Evolutionary conservation across 345 rosid genomes (phyloP), one percentile per base, ranked within the genome.

Genomic region (Euphorbia lathyris): DNA sequence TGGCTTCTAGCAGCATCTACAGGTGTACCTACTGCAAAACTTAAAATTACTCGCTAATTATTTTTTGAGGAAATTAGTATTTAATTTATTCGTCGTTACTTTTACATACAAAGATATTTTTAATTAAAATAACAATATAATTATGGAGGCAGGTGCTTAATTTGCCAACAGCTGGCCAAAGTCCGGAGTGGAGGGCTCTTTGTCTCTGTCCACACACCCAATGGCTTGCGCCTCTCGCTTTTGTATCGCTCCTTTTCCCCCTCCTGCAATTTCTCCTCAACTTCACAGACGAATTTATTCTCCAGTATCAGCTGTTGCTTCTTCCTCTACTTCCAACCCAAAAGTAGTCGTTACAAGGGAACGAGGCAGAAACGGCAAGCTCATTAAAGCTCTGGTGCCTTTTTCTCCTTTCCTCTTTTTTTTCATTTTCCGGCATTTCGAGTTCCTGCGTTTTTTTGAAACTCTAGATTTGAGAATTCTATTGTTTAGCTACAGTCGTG

Each of bases 321-420:
- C 64, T 52, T 36, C 81, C n/a, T 68, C 85, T 65, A 56, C 42
- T 58, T 73, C 77, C 50, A 79, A 69, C 68, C 92, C 93, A 16
- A 76, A 82, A 68, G 98, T 91, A 48, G 90, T 94, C 12, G 97
- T 94, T 73, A 91, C 98, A 67, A 87, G 98, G 76, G 98, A 94
- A 78, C 86, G 84, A 42, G 98, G 97, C 84, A 94, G 90, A 72
- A 94, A 94, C 81, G 82, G 80, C 62, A 89, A 90, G 88, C 90
- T 94, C 67, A 78, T 94, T 59, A 65, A 75, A 40, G 92, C 95
- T 58, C 84, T 91, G 92, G 98, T 94, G 30, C 52, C 23, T 48
- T 69, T 68, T 14, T 67, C 71, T 60, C 67, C 13, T 12, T 30
- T 42, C 43, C 65, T 36, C 20, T 51, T 27, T 59, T 17, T 27